phyloP scores from a whole-genome alignment of 2,329 filamentous ascomycete species.

The Chaetomium olivaceum region DNA sequence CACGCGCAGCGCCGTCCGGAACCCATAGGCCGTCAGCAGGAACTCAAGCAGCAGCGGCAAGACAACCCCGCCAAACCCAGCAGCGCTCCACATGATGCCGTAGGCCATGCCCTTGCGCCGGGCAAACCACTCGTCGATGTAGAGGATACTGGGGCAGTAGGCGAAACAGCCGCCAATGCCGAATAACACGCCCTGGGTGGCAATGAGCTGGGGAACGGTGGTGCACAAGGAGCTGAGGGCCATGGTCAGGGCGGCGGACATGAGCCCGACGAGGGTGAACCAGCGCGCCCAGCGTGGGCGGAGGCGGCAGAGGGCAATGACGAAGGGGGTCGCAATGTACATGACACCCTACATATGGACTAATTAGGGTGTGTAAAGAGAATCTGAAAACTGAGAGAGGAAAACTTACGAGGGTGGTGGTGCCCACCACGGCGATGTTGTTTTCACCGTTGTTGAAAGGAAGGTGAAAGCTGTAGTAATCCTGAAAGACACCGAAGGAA shows the following conservation, averaged over 20 bases:
- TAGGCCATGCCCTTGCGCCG: constrained; percentile 59
- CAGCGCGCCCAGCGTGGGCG: constrained; percentile 45
- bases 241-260: constrained; percentile 46
- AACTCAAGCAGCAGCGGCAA: constrained; percentile 55
- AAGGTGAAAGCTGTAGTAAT: constrained; percentile 62
- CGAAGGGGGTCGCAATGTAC: constrained; percentile 55
- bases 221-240: constrained; percentile 50
- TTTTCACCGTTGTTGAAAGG: constrained; percentile 55
- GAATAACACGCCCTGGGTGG: constrained; percentile 62
- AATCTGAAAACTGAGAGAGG: constrained; percentile 7
- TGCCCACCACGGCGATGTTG: constrained; percentile 64
- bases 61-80: constrained; percentile 51
- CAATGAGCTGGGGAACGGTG: constrained; percentile 55
- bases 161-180: constrained; percentile 56
- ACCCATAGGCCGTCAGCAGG: constrained; percentile 53
- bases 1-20: constrained; percentile 53
- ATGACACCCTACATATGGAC: constrained; percentile 41
- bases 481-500: constrained; percentile 69
- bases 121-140: constrained; percentile 65
- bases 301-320: constrained; percentile 48
- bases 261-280: constrained; percentile 48
- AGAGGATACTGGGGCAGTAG: constrained; percentile 58
- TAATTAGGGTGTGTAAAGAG: neutral
- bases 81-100: constrained; percentile 62
- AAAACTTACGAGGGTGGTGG: constrained; percentile 54